These are phyloP conservation scores for Eucalyptus curtisii DNA, from an alignment of 345 rosid species.

Conservation along the genomic window DNA sequence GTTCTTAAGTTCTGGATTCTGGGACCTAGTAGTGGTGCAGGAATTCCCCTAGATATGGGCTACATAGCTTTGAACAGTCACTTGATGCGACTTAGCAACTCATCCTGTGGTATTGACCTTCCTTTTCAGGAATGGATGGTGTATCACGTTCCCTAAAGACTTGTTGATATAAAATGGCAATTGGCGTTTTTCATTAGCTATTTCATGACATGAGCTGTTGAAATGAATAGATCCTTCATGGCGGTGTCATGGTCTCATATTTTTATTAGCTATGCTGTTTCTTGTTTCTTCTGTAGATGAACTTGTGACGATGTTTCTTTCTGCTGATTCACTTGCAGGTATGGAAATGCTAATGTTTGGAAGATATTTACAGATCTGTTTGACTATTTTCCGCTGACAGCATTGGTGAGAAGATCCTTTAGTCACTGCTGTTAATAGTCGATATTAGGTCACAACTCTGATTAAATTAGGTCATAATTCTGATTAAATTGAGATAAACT, in stretches of 20 bases:
- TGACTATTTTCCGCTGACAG: constrained; percentile 97
- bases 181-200: not conserved
- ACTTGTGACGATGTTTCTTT: not conserved
- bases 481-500: not conserved
- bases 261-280: not conserved
- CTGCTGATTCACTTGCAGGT: constrained; percentile 37
- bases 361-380: constrained; percentile 95
- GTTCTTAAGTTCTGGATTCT: not conserved
- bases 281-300: not conserved
- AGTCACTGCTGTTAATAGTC: not conserved
- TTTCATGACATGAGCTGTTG: not conserved
- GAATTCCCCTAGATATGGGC: not conserved
- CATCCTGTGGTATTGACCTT: not conserved
- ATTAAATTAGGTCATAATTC: not conserved
- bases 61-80: not conserved
- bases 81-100: not conserved
- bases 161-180: not conserved
- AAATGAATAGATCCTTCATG: not conserved
- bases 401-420: constrained; percentile 55
- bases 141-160: not conserved
- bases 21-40: not conserved
- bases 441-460: not conserved
- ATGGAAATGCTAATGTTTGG: constrained; percentile 99
- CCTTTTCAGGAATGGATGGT: not conserved
- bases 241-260: not conserved